These are phyloP conservation scores for Coemansia asiatica DNA, from an alignment of 192 early-diverging fungal genomes.

Conservation along the genomic window DNA sequence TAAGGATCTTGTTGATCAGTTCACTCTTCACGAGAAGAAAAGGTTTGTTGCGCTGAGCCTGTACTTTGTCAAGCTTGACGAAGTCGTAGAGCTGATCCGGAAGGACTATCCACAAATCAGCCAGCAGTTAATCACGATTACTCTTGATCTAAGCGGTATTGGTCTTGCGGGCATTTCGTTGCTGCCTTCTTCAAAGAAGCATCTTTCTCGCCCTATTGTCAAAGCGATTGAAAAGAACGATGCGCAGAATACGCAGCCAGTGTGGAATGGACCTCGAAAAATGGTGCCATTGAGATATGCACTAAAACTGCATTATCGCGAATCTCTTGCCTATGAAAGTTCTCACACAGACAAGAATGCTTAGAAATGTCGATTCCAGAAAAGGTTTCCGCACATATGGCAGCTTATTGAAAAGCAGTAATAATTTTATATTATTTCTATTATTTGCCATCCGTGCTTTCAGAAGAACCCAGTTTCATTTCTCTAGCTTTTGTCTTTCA, in stretches of 20 bases:
- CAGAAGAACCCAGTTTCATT: too few relatives aligned
- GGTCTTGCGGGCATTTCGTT: constrained; percentile 9
- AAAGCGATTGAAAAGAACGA: neutral
- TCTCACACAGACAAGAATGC: neutral
- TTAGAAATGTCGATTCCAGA: neutral
- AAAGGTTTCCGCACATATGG: too few relatives aligned
- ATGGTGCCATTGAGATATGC: constrained; percentile 48
- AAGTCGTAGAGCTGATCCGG: constrained; percentile 62
- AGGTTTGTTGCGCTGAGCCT: constrained; percentile 60
- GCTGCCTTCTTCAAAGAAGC: neutral
- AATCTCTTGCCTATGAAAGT: constrained; percentile 1
- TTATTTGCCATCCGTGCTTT: too few relatives aligned
- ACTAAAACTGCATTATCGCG: constrained; percentile 42
- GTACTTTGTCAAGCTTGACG: constrained; percentile 68
- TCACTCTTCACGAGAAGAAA: constrained; percentile 63
- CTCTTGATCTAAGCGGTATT: constrained; percentile 59
- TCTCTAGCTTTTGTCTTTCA: too few relatives aligned
- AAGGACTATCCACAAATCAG: constrained; percentile 64
- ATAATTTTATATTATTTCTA: too few relatives aligned
- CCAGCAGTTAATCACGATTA: constrained; percentile 67
- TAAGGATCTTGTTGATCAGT: constrained; percentile 30
- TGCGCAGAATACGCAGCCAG: constrained; percentile 9
- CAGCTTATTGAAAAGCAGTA: too few relatives aligned
- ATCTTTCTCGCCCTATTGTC: constrained; percentile 11
- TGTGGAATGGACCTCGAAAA: constrained; percentile 43